Evolutionary conservation across 768 basidiomycete genomes (phyloP), one percentile per base, ranked within the genome.

Genomic region (Chalciporus chontae): DNA sequence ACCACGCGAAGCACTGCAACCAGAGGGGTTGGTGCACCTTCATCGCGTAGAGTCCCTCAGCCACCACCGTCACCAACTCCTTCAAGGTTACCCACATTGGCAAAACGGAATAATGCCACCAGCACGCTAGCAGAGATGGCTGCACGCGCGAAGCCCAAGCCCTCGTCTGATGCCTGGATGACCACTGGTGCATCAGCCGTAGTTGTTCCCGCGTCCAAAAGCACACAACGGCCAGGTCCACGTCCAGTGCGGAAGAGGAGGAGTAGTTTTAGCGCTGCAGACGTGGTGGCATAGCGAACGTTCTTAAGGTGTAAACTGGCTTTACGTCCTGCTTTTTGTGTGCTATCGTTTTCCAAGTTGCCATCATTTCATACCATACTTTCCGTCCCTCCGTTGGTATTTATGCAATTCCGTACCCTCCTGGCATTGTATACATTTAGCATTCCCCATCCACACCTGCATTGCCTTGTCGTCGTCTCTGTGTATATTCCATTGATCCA

Each of bases 251-350:
- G 89, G 55, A 78, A 88, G 53, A 73, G 90, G 62, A 75, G 90
- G 51, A 92, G 90, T 63, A 93, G 91, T 60, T 93, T 93, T 68
- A 92, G 91, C 63, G 76, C 84, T 48, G 90, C 87, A 4, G 90
- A 93, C 65, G 84, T 92, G 18, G 80, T 91, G 52, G 89, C 87
- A 60, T 92, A 72, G 71, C 42, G 40, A 34, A 43, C 31, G 27
- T 41, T 8, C 11, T 43, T 36, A n/a, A 37, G 32, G 38, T 50
- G 29, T 47, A 40, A 44, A 46, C 48, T 38, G 19, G 45, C 37
- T 55, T 37, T 32, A 26, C 31, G 43, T 50, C 17, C 54, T 54
- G 53, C 40, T 57, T 55, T 62, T 48, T 18, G 32, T 54, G 47
- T 39, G 43, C 41, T 54, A 36, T 45, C 32, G 31, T 43, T 21